Percentiles rank a stretch among this genome's conserved stretches.
Evolutionary conservation across 2,329 filamentous ascomycete genomes (phyloP).

Genomic region (Lecanicillium sp.): DNA sequence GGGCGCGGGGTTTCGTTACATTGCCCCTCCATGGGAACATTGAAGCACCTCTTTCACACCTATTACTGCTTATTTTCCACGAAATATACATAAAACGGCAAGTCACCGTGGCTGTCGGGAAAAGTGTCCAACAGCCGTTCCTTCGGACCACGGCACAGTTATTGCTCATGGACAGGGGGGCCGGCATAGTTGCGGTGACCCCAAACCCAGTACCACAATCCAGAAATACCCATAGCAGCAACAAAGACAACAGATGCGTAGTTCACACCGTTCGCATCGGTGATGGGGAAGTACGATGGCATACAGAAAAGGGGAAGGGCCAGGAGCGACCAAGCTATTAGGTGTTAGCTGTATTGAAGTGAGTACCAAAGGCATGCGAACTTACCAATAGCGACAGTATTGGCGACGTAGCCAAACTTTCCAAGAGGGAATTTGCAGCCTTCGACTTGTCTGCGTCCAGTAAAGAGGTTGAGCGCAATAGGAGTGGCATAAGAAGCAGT

Average conservation of each 20-base stretch:
- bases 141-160: constrained; percentile 2
- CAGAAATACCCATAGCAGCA: constrained; percentile 53
- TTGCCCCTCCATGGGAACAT: no score
- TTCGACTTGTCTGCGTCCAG: constrained; percentile 51
- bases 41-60: no score
- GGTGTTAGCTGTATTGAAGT: constrained; percentile 9
- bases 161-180: constrained; percentile 41
- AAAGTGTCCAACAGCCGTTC: no score
- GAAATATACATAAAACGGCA: no score
- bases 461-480: constrained; percentile 55
- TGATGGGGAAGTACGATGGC: constrained; percentile 57
- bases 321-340: constrained; percentile 54
- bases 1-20: no score
- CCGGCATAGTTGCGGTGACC: constrained; percentile 62
- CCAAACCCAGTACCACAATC: constrained; percentile 61
- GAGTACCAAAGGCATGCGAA: constrained; percentile 11
- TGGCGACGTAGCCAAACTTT: constrained; percentile 51
- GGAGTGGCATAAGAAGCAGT: constrained; percentile 62
- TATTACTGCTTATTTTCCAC: no score
- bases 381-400: constrained; percentile 57
- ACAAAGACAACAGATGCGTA: constrained; percentile 71
- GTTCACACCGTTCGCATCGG: constrained; percentile 51
- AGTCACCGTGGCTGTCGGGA: no score
- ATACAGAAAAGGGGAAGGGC: constrained; percentile 70
- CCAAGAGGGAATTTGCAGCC: constrained; percentile 55